phyloP scores from a whole-genome alignment of 2,329 filamentous ascomycete species.

The Fusarium pseudonygamai region DNA sequence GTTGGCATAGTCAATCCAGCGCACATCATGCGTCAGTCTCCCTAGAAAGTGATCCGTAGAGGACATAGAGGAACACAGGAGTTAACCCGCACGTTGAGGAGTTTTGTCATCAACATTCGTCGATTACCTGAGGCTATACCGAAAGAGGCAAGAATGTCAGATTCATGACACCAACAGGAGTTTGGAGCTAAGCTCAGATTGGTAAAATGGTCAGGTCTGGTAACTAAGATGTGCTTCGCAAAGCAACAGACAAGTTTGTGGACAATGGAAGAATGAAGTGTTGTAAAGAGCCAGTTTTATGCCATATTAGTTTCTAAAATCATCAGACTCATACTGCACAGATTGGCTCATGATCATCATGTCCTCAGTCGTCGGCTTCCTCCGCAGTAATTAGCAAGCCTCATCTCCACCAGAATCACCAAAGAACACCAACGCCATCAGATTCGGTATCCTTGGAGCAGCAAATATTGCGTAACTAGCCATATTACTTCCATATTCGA shows the following conservation, averaged over 20 bases:
- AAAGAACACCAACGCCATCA: background rate
- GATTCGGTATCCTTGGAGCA: background rate
- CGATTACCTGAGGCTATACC: background rate
- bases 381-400: background rate
- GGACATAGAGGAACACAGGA: background rate
- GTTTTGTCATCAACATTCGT: background rate
- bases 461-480: background rate
- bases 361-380: background rate
- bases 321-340: accelerated
- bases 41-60: background rate
- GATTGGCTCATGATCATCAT: background rate
- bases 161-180: background rate
- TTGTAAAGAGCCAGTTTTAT: accelerated
- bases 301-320: accelerated
- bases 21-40: too few relatives aligned
- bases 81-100: background rate
- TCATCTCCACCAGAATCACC: background rate
- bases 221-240: too few relatives aligned
- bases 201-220: background rate
- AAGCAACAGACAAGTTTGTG: background rate
- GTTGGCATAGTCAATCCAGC: accelerated
- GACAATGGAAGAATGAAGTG: accelerated
- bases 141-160: background rate
- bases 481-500: accelerated
- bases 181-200: background rate